Evolutionary conservation across 1,284 basidiomycete species (phyloP).

Genomic region (Cryptococcus wingfieldii): DNA sequence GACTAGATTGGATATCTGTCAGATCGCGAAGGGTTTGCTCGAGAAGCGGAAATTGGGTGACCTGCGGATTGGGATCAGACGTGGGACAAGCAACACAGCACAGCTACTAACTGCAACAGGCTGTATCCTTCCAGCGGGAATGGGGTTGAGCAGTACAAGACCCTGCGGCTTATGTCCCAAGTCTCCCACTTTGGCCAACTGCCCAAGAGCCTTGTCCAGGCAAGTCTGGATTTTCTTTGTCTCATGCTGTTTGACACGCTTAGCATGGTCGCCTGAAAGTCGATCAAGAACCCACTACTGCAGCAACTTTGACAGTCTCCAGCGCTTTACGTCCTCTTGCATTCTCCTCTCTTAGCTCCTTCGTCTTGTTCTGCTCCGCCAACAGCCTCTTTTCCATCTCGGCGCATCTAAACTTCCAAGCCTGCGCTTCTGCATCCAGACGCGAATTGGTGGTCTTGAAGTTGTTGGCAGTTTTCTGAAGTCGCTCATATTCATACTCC

Average conservation of each 20-base stretch:
- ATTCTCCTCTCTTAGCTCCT: slow-evolving; percentile 46
- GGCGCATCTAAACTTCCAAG: slow-evolving; percentile 63
- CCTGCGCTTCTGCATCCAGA: slow-evolving; percentile 56
- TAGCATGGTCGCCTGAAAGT: not conserved
- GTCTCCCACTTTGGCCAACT: slow-evolving; percentile 65
- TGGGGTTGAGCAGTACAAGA: slow-evolving; percentile 42
- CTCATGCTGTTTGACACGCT: slow-evolving; percentile 54
- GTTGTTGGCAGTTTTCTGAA: slow-evolving; percentile 55
- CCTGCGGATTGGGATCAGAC: slow-evolving; percentile 6
- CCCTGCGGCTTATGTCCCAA: slow-evolving; percentile 23
- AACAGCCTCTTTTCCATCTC: slow-evolving; percentile 26
- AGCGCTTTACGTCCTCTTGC: slow-evolving; percentile 41
- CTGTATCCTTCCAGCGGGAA: slow-evolving; percentile 25
- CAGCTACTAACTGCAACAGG: slow-evolving; percentile 28
- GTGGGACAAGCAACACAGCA: not conserved
- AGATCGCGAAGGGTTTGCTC: slow-evolving; percentile 71
- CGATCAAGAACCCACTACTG: slow-evolving; percentile 31
- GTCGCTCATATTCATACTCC: slow-evolving; percentile 75
- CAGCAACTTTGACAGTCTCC: slow-evolving; percentile 43
- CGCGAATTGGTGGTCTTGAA: slow-evolving; percentile 12
- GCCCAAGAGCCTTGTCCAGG: slow-evolving; percentile 68
- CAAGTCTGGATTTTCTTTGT: slow-evolving; percentile 72
- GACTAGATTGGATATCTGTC: slow-evolving; percentile 61
- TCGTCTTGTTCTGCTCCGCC: slow-evolving; percentile 62
- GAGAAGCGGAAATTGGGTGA: slow-evolving; percentile 53